phyloP scores from a whole-genome alignment of 129 eudicot species.

The Saussurea involucrata region DNA sequence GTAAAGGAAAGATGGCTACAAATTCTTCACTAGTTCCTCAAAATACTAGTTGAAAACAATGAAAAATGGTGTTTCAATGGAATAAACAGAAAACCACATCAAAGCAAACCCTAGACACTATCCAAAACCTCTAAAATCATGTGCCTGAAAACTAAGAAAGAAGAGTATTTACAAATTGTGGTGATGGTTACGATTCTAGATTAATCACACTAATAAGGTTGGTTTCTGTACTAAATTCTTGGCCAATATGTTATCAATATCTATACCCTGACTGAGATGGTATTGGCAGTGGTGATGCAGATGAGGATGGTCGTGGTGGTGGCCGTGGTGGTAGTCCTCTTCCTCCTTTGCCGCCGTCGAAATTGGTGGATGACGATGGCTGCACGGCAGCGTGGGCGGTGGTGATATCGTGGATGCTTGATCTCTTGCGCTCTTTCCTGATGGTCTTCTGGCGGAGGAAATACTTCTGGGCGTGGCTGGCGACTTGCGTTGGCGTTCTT shows the following conservation, averaged over 20 bases:
- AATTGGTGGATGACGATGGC: neutral
- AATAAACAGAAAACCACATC: neutral
- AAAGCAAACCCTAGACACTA: neutral
- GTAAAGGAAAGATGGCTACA: neutral
- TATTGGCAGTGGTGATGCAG: neutral
- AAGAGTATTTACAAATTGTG: neutral
- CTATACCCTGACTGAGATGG: neutral
- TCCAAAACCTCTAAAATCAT: neutral
- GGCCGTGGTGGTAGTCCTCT: neutral
- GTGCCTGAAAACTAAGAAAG: neutral
- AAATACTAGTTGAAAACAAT: neutral
- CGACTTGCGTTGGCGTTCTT: neutral
- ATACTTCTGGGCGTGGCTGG: neutral
- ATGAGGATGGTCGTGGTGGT: neutral
- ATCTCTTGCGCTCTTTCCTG: constrained; percentile 33
- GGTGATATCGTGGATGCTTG: constrained; percentile 49
- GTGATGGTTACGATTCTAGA: neutral
- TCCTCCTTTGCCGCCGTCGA: neutral
- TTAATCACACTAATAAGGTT: neutral
- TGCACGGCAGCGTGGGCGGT: constrained; percentile 19
- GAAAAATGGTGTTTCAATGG: neutral
- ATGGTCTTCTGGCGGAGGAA: neutral
- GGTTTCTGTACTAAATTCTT: neutral
- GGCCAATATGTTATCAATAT: neutral
- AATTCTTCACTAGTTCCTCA: neutral